Conservation (phyloP, 169 alveolate species). For the Eimeria mitis region DNA sequence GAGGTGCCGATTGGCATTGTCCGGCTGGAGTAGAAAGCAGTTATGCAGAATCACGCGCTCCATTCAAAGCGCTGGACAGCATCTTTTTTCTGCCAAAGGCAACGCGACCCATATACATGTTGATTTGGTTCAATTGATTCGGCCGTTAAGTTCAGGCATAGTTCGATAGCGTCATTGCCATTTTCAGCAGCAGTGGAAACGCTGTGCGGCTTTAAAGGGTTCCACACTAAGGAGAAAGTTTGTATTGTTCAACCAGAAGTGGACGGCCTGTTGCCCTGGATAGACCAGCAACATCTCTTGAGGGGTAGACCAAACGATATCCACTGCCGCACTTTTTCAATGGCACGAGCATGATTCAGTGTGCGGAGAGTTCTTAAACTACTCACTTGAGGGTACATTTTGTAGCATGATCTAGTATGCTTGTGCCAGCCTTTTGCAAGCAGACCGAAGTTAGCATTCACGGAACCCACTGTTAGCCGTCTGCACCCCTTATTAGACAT, state of each 20-base stretch:
- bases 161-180: neutral
- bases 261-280: no score
- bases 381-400: neutral
- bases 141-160: neutral
- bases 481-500: neutral
- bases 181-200: neutral
- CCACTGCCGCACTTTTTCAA: neutral
- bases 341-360: neutral
- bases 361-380: neutral
- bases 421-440: no score
- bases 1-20: neutral
- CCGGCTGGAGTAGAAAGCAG: neutral
- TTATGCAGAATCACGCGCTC: neutral
- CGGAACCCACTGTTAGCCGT: neutral
- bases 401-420: neutral
- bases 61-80: neutral
- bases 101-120: neutral
- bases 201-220: neutral
- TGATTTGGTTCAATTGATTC: neutral
- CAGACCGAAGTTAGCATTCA: neutral
- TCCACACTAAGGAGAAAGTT: neutral
- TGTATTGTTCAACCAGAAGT: neutral
- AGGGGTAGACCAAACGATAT: no score
- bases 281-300: no score
- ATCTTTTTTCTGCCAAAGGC: constrained; percentile 8